phyloP scores from a whole-genome alignment of 306 rosid genomes.

The Malus sylvestris region DNA sequence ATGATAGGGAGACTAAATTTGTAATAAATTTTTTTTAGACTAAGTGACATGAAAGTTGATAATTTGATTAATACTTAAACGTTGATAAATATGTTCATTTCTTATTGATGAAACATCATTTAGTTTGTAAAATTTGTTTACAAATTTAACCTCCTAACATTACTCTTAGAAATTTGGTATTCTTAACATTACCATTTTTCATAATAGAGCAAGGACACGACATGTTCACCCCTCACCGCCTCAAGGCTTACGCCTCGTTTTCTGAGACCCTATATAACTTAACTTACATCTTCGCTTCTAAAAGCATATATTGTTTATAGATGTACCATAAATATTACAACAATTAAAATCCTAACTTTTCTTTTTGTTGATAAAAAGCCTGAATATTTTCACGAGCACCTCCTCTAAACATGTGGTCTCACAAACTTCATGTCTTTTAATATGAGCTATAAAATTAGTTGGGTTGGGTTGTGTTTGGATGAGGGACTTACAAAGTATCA shows the following conservation, averaged over 20 bases:
- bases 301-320: background rate
- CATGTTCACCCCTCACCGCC: background rate
- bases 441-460: background rate
- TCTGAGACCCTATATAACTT: background rate
- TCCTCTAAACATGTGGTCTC: background rate
- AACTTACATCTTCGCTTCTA: background rate
- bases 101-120: no score
- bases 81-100: no score
- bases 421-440: background rate
- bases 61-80: no score
- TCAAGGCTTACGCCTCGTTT: background rate
- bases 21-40: no score
- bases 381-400: background rate
- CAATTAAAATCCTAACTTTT: background rate
- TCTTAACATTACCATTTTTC: rapidly evolving
- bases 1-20: no score
- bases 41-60: no score
- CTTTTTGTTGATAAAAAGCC: background rate
- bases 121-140: no score
- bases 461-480: background rate
- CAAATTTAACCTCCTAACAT: no score
- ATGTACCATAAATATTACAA: background rate
- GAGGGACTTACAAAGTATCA: background rate
- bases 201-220: no score
- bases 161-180: no score